phyloP scores from a whole-genome alignment of 768 basidiomycete species.

The Coprinopsis marcescibilis region DNA sequence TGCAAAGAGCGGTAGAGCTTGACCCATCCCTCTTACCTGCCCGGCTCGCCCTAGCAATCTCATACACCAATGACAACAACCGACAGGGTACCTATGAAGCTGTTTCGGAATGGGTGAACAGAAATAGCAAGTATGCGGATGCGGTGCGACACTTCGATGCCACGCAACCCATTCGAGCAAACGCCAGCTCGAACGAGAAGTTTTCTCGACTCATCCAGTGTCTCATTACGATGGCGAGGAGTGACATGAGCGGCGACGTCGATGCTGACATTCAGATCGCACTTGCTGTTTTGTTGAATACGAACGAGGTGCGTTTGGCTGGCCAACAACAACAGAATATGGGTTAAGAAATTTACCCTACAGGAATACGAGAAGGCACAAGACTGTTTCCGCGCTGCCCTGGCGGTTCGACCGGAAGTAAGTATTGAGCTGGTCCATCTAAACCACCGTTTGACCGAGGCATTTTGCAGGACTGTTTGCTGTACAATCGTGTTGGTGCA shows the following conservation, averaged over 20 bases:
- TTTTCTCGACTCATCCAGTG: constrained; percentile 61
- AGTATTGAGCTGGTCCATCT: constrained; percentile 14
- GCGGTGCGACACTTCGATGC: constrained; percentile 38
- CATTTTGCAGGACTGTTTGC: constrained; percentile 76
- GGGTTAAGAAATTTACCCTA: neutral
- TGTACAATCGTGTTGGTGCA: constrained; percentile 92
- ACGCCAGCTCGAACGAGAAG: constrained; percentile 30
- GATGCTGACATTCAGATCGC: constrained; percentile 97
- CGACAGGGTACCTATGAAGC: constrained; percentile 69
- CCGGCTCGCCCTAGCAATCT: constrained; percentile 89
- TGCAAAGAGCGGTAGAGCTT: constrained; percentile 74
- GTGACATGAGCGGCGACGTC: constrained; percentile 49
- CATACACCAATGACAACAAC: constrained; percentile 85
- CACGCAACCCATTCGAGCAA: constrained; percentile 22
- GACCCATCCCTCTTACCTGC: constrained; percentile 71
- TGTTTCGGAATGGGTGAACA: constrained; percentile 78
- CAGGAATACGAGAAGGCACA: constrained; percentile 89
- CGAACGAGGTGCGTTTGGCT: constrained; percentile 62
- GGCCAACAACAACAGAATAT: neutral
- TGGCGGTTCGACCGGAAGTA: constrained; percentile 85
- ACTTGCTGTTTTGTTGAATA: constrained; percentile 87
- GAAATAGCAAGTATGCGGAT: constrained; percentile 50
- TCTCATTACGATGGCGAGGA: constrained; percentile 75
- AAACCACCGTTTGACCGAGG: neutral
- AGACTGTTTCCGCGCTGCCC: constrained; percentile 89